Conservation (phyloP, 768 basidiomycete genomes). For the Xerocomellus intermedius region DNA sequence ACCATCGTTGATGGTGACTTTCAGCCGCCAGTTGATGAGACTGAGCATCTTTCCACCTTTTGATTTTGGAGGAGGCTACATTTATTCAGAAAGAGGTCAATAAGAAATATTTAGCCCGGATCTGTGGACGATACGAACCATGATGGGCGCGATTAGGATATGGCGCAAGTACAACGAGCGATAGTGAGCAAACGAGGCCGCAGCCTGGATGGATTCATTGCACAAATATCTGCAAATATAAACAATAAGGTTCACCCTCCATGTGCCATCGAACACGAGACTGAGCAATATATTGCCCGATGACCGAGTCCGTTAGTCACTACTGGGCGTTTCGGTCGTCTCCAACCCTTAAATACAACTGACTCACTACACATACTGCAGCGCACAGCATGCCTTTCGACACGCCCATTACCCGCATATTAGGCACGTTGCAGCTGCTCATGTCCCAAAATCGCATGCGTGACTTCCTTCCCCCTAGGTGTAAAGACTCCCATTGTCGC, state of each 20-base stretch:
- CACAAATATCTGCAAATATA: slow-evolving; percentile 38
- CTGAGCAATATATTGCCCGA: not conserved
- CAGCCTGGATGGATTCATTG: slow-evolving; percentile 3
- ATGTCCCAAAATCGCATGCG: not conserved
- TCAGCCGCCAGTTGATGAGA: slow-evolving; percentile 97
- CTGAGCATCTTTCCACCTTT: slow-evolving; percentile 98
- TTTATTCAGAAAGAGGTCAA: slow-evolving; percentile 6
- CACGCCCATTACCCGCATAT: slow-evolving; percentile 47
- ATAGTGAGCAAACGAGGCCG: slow-evolving; percentile 25
- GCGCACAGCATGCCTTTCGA: slow-evolving; percentile 19
- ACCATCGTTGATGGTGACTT: slow-evolving; percentile 96
- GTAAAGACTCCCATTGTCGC: slow-evolving; percentile 58
- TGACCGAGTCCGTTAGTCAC: not conserved
- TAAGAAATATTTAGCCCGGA: not conserved
- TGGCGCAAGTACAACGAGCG: slow-evolving; percentile 17
- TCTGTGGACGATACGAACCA: slow-evolving; percentile 43
- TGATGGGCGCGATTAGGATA: slow-evolving; percentile 47
- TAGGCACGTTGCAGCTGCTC: slow-evolving; percentile 39
- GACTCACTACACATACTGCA: not conserved
- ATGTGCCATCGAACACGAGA: not conserved
- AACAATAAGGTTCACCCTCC: not conserved
- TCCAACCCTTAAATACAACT: not conserved
- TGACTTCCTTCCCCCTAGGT: slow-evolving; percentile 35
- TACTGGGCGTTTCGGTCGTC: not conserved
- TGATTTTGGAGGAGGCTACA: slow-evolving; percentile 92